A percentile compares a stretch with the other conserved stretches of the same genome.
These are phyloP conservation scores for Colletotrichum spinosum DNA, from an alignment of 2,329 filamentous ascomycete genomes.

Conservation along the genomic window DNA sequence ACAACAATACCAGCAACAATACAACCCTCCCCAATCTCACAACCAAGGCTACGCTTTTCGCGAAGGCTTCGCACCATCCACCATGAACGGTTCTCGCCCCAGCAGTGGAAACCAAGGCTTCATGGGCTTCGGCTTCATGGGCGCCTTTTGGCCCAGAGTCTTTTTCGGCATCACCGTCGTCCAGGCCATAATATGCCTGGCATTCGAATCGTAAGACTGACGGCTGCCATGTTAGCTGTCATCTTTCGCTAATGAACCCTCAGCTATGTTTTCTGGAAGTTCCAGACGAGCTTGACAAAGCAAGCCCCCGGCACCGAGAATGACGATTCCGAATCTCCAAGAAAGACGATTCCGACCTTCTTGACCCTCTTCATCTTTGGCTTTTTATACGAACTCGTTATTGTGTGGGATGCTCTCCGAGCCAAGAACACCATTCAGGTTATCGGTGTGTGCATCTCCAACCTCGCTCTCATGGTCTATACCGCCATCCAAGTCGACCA, in stretches of 20 bases:
- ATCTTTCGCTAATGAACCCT: background rate
- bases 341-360: slow-evolving; percentile 89
- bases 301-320: slow-evolving; percentile 47
- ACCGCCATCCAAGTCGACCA: slow-evolving; percentile 93
- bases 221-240: background rate
- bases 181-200: slow-evolving; percentile 84
- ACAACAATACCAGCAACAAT: slow-evolving; percentile 38
- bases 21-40: slow-evolving; percentile 40
- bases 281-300: slow-evolving; percentile 71
- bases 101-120: slow-evolving; percentile 38
- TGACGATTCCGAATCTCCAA: slow-evolving; percentile 63
- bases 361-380: slow-evolving; percentile 97
- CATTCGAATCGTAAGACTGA: slow-evolving; percentile 82
- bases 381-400: slow-evolving; percentile 89
- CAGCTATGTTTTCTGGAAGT: slow-evolving; percentile 91
- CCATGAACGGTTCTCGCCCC: slow-evolving; percentile 41
- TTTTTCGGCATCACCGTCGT: slow-evolving; percentile 81
- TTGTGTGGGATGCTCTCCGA: slow-evolving; percentile 93
- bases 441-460: slow-evolving; percentile 94
- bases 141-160: slow-evolving; percentile 87
- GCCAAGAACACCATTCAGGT: slow-evolving; percentile 99
- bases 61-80: slow-evolving; percentile 50
- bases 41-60: slow-evolving; percentile 47
- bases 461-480: slow-evolving; percentile 91
- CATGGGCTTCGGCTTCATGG: slow-evolving; percentile 75